Evolutionary conservation across 1,284 basidiomycete species (phyloP).

Genomic region (Fomes fomentarius): DNA sequence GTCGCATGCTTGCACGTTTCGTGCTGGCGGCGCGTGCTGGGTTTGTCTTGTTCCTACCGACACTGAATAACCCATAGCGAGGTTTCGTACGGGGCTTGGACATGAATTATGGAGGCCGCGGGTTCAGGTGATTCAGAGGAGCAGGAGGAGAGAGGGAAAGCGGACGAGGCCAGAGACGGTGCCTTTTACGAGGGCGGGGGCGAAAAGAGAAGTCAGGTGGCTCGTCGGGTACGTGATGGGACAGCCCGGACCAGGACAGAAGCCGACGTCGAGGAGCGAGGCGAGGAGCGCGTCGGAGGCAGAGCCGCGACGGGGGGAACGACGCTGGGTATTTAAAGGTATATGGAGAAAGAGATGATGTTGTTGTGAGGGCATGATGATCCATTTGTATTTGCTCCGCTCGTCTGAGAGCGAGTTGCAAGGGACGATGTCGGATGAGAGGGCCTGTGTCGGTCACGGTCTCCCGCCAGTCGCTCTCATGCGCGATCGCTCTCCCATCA

Average conservation of each 20-base stretch:
- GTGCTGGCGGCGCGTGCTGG: constrained; percentile 13
- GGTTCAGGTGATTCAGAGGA: background rate
- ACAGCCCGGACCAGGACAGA: background rate
- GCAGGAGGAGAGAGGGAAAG: background rate
- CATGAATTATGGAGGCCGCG: background rate
- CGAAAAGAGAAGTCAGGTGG: background rate
- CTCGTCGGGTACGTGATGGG: background rate
- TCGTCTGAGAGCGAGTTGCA: background rate
- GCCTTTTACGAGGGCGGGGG: too few relatives aligned
- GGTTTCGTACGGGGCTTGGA: constrained; percentile 1
- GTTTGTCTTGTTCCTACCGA: constrained; percentile 12
- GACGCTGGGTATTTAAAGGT: background rate
- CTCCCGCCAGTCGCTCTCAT: too few relatives aligned
- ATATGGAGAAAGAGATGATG: background rate
- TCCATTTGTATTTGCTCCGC: background rate
- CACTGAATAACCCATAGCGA: constrained; percentile 11
- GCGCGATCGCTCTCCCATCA: background rate
- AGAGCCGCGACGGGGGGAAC: too few relatives aligned
- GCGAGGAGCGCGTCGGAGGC: too few relatives aligned
- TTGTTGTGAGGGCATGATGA: background rate
- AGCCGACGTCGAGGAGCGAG: too few relatives aligned
- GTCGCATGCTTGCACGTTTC: constrained; percentile 11
- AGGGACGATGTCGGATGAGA: too few relatives aligned
- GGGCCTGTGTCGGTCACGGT: background rate
- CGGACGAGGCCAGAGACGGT: background rate